Evolutionary conservation across 768 basidiomycete species (phyloP).

Genomic region (Mrakia gelida): DNA sequence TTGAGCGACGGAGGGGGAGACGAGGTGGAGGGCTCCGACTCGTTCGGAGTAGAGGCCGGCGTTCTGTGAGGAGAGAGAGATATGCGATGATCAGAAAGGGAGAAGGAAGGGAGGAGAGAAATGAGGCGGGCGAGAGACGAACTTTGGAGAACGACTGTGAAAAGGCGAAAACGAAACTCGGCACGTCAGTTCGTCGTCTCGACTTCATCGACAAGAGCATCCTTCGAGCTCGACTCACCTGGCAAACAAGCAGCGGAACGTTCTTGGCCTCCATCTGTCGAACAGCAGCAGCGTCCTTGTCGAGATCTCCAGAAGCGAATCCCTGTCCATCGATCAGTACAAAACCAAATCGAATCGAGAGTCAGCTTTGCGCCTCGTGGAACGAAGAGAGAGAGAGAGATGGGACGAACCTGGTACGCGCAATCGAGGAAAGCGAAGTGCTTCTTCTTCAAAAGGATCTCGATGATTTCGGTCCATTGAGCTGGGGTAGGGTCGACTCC

Average conservation of each 20-base stretch:
- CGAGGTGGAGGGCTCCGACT: conserved; percentile 84
- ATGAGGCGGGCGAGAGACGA: neutral
- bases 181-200: neutral
- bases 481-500: conserved; percentile 87
- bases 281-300: conserved; percentile 35
- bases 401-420: conserved; percentile 66
- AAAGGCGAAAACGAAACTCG: neutral
- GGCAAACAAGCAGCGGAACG: conserved; percentile 36
- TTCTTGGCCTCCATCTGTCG: conserved; percentile 32
- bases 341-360: neutral
- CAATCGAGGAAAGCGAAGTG: conserved; percentile 93
- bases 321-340: no score
- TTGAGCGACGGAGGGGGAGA: conserved; percentile 61
- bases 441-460: conserved; percentile 62
- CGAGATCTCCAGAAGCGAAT: conserved; percentile 78
- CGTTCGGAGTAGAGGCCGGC: conserved; percentile 94
- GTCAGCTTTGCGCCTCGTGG: neutral
- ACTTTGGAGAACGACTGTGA: conserved; percentile 44
- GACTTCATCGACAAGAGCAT: no score
- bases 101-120: neutral
- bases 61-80: conserved; percentile 56
- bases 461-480: conserved; percentile 76
- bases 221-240: conserved; percentile 23
- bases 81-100: no score
- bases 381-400: neutral